These are phyloP conservation scores for Aspergillus eucalypticola DNA, from an alignment of 2,329 filamentous ascomycete species.

Conservation along the genomic window DNA sequence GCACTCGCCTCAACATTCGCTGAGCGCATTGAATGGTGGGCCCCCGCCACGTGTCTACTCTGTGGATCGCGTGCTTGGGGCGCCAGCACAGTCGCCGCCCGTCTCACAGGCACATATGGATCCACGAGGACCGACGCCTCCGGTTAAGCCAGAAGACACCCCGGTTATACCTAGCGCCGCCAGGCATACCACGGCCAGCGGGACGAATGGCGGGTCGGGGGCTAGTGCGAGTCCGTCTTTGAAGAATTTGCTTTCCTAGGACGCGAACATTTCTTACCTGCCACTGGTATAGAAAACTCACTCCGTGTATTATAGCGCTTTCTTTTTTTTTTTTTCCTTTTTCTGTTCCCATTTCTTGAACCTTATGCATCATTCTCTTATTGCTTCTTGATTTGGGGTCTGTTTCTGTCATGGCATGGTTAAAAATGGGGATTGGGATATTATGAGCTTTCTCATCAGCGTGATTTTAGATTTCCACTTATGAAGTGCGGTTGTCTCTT, in stretches of 20 bases:
- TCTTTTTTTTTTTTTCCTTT: background rate
- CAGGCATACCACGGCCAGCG: constrained; percentile 31
- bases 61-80: constrained; percentile 38
- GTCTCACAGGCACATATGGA: constrained; percentile 37
- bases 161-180: constrained; percentile 28
- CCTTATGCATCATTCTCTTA: constrained; percentile 1
- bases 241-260: constrained; percentile 69
- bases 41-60: constrained; percentile 41
- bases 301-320: constrained; percentile 21
- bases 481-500: background rate
- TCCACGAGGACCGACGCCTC: constrained; percentile 36
- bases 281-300: constrained; percentile 3
- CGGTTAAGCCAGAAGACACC: constrained; percentile 33
- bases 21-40: constrained; percentile 39
- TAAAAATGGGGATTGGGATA: constrained; percentile 17
- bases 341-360: background rate
- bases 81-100: constrained; percentile 39
- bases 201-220: constrained; percentile 46
- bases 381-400: constrained; percentile 3
- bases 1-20: constrained; percentile 39
- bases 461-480: constrained; percentile 14
- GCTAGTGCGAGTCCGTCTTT: constrained; percentile 76
- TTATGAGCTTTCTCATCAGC: constrained; percentile 12
- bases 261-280: background rate
- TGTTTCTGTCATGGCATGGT: constrained; percentile 13